A percentile compares a stretch with the other conserved stretches of the same genome.
Evolutionary conservation across 192 early-diverging fungal species (phyloP).

Genomic region (Umbelopsis sp.): DNA sequence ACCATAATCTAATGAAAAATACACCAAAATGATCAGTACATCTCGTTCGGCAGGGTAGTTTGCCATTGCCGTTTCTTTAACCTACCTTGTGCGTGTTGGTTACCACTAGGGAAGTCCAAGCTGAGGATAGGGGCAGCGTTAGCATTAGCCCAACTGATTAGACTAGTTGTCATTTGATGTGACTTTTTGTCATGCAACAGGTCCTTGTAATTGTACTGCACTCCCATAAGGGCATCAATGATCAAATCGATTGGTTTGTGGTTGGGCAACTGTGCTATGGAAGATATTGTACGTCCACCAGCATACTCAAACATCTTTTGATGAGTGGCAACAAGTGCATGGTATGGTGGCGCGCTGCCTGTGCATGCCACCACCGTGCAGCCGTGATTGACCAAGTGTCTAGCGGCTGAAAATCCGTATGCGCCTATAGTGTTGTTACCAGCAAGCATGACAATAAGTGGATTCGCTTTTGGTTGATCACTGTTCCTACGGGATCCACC

Average conservation of each 20-base stretch:
- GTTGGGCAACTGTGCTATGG: not conserved
- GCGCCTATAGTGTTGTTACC: conserved; percentile 75
- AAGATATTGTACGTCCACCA: conserved; percentile 8
- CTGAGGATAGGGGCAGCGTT: conserved; percentile 63
- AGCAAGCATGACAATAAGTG: conserved; percentile 59
- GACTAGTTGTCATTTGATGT: conserved; percentile 41
- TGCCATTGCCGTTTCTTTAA: not conserved
- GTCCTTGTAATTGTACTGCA: conserved; percentile 26
- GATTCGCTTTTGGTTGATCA: not conserved
- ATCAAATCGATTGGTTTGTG: conserved; percentile 53
- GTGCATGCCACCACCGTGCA: conserved; percentile 57
- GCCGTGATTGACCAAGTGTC: conserved; percentile 80
- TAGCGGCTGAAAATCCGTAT: conserved; percentile 67
- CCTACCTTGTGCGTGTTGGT: conserved; percentile 55
- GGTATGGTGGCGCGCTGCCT: conserved; percentile 4
- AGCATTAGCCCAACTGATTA: conserved; percentile 74
- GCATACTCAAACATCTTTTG: conserved; percentile 9
- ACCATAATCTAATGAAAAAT: not conserved
- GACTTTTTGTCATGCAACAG: conserved; percentile 19
- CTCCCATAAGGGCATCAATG: conserved; percentile 71
- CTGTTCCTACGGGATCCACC: not conserved
- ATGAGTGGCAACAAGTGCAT: not conserved
- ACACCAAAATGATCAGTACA: too few relatives aligned
- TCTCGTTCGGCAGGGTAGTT: not conserved
- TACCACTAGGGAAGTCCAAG: conserved; percentile 73